phyloP scores from a whole-genome alignment of 306 rosid genomes.

The Mimosa pudica region DNA sequence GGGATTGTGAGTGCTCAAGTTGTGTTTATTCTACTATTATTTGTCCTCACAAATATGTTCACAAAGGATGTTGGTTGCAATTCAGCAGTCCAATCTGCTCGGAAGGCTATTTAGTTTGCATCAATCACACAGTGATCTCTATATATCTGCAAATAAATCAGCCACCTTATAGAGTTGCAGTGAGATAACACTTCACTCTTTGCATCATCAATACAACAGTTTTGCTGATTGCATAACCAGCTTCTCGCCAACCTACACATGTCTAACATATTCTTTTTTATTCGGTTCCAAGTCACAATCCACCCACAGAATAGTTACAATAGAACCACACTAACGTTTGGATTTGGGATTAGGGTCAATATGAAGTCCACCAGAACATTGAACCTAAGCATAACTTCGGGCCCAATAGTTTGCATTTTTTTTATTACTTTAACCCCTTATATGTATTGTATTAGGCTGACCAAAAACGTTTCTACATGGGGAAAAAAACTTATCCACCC shows the following conservation, averaged over 20 bases:
- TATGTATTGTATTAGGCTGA: constrained; percentile 7
- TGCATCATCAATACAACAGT: background rate
- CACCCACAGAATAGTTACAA: background rate
- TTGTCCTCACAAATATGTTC: constrained; percentile 76
- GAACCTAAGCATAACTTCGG: constrained; percentile 2
- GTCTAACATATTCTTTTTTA: constrained; percentile 5
- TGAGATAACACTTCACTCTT: constrained; percentile 23
- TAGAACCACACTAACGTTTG: constrained; percentile 6
- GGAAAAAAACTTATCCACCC: background rate
- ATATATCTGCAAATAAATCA: no score
- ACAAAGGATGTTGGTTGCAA: constrained; percentile 64
- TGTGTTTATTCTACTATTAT: constrained; percentile 78
- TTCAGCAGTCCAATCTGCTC: constrained; percentile 46
- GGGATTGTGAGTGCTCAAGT: constrained; percentile 94
- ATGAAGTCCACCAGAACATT: constrained; percentile 9
- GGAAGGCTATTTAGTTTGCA: constrained; percentile 61
- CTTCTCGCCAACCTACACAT: background rate
- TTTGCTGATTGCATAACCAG: constrained; percentile 27
- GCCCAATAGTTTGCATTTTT: background rate
- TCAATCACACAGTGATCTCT: background rate
- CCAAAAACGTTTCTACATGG: background rate
- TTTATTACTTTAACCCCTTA: background rate
- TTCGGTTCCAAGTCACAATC: background rate
- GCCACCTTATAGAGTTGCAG: background rate
- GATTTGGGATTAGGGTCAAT: constrained; percentile 24